Conservation (phyloP, 805 yeast species). For the Lipomyces orientalis region DNA sequence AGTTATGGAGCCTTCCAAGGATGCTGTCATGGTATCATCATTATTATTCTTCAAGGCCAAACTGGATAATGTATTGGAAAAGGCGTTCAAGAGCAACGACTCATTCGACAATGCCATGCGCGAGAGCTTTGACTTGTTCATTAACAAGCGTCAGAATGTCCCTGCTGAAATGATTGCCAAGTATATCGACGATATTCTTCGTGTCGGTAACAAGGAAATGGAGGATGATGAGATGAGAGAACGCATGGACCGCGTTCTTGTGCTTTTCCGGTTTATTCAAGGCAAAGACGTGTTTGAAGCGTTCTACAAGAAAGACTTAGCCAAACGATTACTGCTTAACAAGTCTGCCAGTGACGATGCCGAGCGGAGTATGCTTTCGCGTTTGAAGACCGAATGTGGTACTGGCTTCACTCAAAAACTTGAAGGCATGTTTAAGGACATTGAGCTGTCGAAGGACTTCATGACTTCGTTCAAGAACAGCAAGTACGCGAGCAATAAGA, state of each 20-base stretch:
- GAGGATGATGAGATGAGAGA: conserved; percentile 54
- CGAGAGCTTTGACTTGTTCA: conserved; percentile 36
- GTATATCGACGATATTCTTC: conserved; percentile 42
- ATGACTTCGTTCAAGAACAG: conserved; percentile 41
- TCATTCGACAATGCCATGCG: conserved; percentile 33
- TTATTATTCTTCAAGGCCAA: conserved; percentile 31
- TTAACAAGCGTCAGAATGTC: conserved; percentile 37
- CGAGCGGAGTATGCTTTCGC: conserved; percentile 70
- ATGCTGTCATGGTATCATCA: conserved; percentile 33
- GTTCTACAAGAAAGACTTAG: conserved; percentile 83
- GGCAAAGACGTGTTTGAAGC: conserved; percentile 89
- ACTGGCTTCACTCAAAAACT: conserved; percentile 76
- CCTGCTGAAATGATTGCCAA: conserved; percentile 44
- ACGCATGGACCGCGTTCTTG: conserved; percentile 60
- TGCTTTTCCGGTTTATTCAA: conserved; percentile 67
- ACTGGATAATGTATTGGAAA: conserved; percentile 22
- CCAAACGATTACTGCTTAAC: conserved; percentile 70
- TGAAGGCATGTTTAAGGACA: conserved; percentile 87
- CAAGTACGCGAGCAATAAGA: conserved; percentile 34
- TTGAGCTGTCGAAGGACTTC: conserved; percentile 61
- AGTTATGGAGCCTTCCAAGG: conserved; percentile 33
- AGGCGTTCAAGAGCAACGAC: conserved; percentile 28
- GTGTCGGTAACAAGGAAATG: conserved; percentile 43
- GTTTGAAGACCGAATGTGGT: conserved; percentile 77
- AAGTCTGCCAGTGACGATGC: conserved; percentile 58